phyloP scores from a whole-genome alignment of 176 grass and related monocot species.

The Triticum aestivum region DNA sequence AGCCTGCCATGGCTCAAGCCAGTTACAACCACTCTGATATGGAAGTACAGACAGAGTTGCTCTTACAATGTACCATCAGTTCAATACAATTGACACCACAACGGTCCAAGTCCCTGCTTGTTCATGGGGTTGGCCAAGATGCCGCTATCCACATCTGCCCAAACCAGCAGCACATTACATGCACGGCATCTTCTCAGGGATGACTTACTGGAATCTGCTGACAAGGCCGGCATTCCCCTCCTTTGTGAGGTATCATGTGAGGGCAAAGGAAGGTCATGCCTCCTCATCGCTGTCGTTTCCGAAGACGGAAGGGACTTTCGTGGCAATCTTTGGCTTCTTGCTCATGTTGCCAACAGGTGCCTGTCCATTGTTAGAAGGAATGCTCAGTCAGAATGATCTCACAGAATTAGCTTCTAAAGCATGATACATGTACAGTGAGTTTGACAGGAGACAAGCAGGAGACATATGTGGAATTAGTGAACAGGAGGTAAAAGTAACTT shows the following conservation, averaged over 20 bases:
- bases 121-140: neutral
- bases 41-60: neutral
- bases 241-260: neutral
- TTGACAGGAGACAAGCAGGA: neutral
- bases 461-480: neutral
- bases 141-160: neutral
- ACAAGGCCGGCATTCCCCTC: neutral
- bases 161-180: neutral
- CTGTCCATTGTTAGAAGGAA: constrained; percentile 31
- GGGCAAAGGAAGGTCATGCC: constrained; percentile 26
- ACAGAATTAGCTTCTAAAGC: neutral
- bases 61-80: neutral
- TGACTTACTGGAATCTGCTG: neutral
- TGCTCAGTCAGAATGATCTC: neutral
- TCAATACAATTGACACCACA: neutral
- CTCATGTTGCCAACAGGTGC: constrained; percentile 37
- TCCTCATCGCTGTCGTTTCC: constrained; percentile 76
- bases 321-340: constrained; percentile 76
- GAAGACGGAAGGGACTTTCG: constrained; percentile 73
- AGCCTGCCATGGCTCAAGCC: neutral
- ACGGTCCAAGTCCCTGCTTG: neutral
- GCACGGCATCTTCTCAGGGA: neutral
- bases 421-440: neutral
- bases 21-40: neutral
- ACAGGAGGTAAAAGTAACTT: neutral